phyloP scores from a whole-genome alignment of 2,329 filamentous ascomycete genomes.

The Cladosporium halotolerans region DNA sequence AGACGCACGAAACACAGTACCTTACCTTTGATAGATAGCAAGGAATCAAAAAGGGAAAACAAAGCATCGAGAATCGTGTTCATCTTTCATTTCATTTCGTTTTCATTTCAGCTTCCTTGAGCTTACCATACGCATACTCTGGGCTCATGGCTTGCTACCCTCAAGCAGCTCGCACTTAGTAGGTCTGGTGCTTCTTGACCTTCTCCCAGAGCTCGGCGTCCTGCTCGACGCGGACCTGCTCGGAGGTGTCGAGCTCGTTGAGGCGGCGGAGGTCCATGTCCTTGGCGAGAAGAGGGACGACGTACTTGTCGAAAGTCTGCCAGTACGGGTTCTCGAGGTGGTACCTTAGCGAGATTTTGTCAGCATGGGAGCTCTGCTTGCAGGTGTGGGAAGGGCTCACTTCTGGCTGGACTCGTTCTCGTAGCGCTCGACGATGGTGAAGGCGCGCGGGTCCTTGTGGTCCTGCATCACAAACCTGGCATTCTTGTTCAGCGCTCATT shows the following conservation, averaged over 20 bases:
- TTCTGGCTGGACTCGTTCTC: slow-evolving; percentile 50
- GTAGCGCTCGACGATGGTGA: slow-evolving; percentile 71
- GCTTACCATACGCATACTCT: not conserved
- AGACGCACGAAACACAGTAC: not conserved
- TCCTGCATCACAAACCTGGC: slow-evolving; percentile 74
- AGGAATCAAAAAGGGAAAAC: not conserved
- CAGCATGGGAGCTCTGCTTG: not conserved
- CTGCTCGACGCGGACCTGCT: slow-evolving; percentile 31
- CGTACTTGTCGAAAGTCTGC: slow-evolving; percentile 71
- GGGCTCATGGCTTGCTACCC: not conserved
- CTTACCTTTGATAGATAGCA: not conserved
- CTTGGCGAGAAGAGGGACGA: slow-evolving; percentile 60
- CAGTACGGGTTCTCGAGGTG: slow-evolving; percentile 60
- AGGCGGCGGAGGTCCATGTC: slow-evolving; percentile 64
- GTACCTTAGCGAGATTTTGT: slow-evolving; percentile 28
- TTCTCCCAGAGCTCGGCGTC: slow-evolving; percentile 29
- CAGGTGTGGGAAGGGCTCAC: slow-evolving; percentile 35
- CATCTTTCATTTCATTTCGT: not conserved
- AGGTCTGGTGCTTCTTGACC: slow-evolving; percentile 30
- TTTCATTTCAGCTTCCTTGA: not conserved
- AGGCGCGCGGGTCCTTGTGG: slow-evolving; percentile 59
- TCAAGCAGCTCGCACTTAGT: slow-evolving; percentile 6
- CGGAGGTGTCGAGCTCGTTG: slow-evolving; percentile 59
- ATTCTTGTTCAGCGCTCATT: not conserved
- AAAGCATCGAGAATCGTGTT: not conserved